Evolutionary conservation across 2,329 filamentous ascomycete genomes (phyloP).

Genomic region (Penicillium sp.): DNA sequence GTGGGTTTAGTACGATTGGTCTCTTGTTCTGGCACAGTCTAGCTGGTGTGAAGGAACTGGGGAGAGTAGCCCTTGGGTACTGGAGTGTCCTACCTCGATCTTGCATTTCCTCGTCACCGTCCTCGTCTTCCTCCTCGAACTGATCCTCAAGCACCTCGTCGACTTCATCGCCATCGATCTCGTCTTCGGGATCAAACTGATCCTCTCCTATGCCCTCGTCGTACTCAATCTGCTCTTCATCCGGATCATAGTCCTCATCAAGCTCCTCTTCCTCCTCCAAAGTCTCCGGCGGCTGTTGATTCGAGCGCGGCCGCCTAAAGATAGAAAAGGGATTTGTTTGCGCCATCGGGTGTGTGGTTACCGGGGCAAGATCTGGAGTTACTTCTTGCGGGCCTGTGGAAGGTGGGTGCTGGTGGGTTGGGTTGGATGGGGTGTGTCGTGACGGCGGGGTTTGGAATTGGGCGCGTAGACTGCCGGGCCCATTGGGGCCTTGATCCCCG

Average conservation of each 20-base stretch:
- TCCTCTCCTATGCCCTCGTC: conserved; percentile 15
- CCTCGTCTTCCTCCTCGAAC: conserved; percentile 22
- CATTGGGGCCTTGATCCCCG: conserved; percentile 14
- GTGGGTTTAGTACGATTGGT: neutral
- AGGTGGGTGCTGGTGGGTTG: conserved; percentile 29
- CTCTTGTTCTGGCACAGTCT: neutral
- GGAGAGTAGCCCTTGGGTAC: neutral
- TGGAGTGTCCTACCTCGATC: conserved; percentile 31
- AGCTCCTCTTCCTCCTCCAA: conserved; percentile 19
- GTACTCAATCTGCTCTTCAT: conserved; percentile 21
- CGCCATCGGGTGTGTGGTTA: conserved; percentile 19
- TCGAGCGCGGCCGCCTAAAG: conserved; percentile 17
- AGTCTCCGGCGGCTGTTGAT: conserved; percentile 9
- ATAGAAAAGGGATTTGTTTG: conserved; percentile 18
- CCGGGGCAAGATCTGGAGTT: conserved; percentile 23
- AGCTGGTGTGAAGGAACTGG: neutral
- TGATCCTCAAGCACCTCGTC: neutral
- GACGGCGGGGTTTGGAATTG: conserved; percentile 39
- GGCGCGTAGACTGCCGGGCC: conserved; percentile 17
- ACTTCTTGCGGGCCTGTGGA: conserved; percentile 27
- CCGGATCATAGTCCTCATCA: conserved; percentile 20
- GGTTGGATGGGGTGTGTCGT: conserved; percentile 28
- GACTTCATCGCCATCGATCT: conserved; percentile 15
- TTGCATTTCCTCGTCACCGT: conserved; percentile 37
- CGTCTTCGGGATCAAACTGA: conserved; percentile 22